Percentiles rank a stretch among this genome's conserved stretches.
phyloP scores from a whole-genome alignment of 176 grass and related monocot species.

The Cymbopogon citratus region DNA sequence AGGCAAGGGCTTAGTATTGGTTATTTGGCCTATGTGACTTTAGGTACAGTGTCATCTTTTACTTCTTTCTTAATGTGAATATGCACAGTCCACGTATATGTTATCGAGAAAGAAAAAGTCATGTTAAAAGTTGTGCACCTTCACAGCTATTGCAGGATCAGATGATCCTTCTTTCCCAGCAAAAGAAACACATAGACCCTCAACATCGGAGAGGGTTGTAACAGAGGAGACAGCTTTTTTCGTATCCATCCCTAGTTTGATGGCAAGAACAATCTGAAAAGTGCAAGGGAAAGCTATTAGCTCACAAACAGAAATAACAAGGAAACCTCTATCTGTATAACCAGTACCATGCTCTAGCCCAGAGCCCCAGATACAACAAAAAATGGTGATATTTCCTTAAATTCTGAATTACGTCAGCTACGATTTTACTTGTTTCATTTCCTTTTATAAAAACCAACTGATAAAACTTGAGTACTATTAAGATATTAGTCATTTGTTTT shows the following conservation, averaged over 20 bases:
- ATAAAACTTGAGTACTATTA: neutral
- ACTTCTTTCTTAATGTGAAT: neutral
- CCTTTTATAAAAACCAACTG: neutral
- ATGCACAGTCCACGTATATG: neutral
- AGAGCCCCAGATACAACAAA: neutral
- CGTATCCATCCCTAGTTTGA: constrained; percentile 73
- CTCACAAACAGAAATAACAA: neutral
- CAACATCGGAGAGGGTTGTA: constrained; percentile 84
- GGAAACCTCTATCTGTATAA: neutral
- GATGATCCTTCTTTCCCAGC: constrained; percentile 65
- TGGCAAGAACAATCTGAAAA: constrained; percentile 82
- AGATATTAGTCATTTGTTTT: too few species aligned
- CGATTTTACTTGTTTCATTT: neutral
- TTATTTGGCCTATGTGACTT: neutral
- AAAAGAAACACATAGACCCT: constrained; percentile 73
- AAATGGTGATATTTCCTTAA: neutral
- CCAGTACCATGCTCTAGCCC: neutral
- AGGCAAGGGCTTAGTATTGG: neutral
- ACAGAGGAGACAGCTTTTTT: constrained; percentile 56
- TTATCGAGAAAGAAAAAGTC: neutral
- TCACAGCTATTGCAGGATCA: constrained; percentile 70
- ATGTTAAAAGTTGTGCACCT: constrained; percentile 37
- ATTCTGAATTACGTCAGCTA: neutral
- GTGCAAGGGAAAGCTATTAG: neutral
- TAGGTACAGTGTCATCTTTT: neutral